These are phyloP conservation scores for Magnusiomyces ingens DNA, from an alignment of 1,139 yeast genomes.

Conservation along the genomic window DNA sequence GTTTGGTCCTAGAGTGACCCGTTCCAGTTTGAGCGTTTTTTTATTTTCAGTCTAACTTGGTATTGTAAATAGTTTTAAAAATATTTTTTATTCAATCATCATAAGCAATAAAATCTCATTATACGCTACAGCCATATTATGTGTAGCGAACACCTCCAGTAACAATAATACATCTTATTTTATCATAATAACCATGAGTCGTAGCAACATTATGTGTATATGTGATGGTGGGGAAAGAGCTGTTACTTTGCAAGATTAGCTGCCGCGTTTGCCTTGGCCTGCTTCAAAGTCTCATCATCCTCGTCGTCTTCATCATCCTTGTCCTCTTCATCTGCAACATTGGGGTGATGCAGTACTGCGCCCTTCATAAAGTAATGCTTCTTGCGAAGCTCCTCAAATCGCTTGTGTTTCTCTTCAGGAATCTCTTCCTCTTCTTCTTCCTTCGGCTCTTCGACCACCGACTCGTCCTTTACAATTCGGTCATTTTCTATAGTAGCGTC, in stretches of 20 bases:
- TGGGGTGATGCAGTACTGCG: conserved; percentile 33
- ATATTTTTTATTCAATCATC: too few species aligned
- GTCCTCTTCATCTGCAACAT: conserved; percentile 25
- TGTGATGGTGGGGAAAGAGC: not conserved
- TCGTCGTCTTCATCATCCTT: not conserved
- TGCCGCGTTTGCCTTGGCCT: not conserved
- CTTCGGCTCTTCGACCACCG: conserved; percentile 31
- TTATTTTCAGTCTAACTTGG: conserved; percentile 8
- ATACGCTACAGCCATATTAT: too few species aligned
- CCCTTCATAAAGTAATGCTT: conserved; percentile 71
- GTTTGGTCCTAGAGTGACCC: conserved; percentile 37
- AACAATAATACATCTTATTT: too few species aligned
- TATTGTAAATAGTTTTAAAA: not conserved
- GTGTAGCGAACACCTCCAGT: too few species aligned
- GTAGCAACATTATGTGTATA: too few species aligned
- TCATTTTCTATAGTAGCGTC: conserved; percentile 27
- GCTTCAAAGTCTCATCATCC: not conserved
- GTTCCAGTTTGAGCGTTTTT: conserved; percentile 26
- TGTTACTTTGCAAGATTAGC: not conserved
- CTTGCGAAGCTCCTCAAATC: conserved; percentile 71
- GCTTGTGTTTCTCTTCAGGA: conserved; percentile 56
- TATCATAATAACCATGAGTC: too few species aligned
- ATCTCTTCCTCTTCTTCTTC: conserved; percentile 39
- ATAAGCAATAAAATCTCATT: too few species aligned
- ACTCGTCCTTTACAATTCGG: conserved; percentile 15